Conservation (phyloP, 768 basidiomycete species). For the Hemileccinum rubropunctum region DNA sequence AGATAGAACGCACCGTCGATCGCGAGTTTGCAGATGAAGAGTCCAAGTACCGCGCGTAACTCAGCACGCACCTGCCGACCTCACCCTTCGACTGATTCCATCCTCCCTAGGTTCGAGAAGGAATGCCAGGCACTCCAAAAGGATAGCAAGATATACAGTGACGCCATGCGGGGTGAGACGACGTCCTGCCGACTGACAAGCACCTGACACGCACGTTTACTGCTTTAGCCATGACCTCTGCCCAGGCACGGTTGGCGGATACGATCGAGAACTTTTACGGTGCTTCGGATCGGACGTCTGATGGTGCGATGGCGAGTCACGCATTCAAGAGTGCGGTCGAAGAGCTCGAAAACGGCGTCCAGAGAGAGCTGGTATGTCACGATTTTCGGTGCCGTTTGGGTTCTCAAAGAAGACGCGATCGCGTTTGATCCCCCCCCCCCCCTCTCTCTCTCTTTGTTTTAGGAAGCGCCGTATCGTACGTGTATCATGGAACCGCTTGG, state of each 20-base stretch:
- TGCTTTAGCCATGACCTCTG: constrained; percentile 79
- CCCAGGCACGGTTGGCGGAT: constrained; percentile 91
- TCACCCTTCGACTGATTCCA: neutral
- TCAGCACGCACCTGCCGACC: neutral
- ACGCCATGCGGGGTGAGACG: constrained; percentile 86
- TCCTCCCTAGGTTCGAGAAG: constrained; percentile 79
- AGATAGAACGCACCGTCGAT: constrained; percentile 95
- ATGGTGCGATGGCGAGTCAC: constrained; percentile 95
- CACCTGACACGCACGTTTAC: neutral
- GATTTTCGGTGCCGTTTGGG: neutral
- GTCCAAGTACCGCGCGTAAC: constrained; percentile 85
- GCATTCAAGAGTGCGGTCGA: constrained; percentile 95
- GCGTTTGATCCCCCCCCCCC: neutral
- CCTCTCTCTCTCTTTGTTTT: neutral
- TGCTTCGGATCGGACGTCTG: constrained; percentile 77
- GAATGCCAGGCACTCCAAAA: constrained; percentile 92
- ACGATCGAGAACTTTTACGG: constrained; percentile 92
- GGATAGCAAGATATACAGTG: constrained; percentile 91
- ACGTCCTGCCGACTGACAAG: neutral
- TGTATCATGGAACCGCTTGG: constrained; percentile 94
- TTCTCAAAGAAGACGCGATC: neutral
- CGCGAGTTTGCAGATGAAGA: constrained; percentile 92
- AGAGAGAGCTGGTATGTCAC: constrained; percentile 75
- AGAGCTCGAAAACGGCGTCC: constrained; percentile 84
- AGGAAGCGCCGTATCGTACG: constrained; percentile 94